phyloP scores from a whole-genome alignment of 345 rosid genomes.

The Anastatica hierochuntica region DNA sequence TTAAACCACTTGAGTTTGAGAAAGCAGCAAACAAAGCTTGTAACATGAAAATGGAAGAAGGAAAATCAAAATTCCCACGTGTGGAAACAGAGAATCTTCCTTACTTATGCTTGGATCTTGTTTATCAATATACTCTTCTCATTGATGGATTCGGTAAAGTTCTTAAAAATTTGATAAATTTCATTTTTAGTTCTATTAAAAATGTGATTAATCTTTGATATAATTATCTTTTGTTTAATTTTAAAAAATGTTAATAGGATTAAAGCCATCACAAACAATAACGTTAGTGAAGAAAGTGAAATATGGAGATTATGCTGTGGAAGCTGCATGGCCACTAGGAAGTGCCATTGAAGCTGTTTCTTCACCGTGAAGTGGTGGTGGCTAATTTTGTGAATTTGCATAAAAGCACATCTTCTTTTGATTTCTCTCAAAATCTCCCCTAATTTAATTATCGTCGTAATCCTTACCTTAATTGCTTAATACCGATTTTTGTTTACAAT shows the following conservation, averaged over 20 bases:
- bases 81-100: slow-evolving; percentile 53
- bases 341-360: slow-evolving; percentile 95
- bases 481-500: no score
- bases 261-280: slow-evolving; percentile 67
- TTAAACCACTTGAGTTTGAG: slow-evolving; percentile 62
- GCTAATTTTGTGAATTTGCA: slow-evolving; percentile 16
- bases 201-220: no score
- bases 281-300: slow-evolving; percentile 75
- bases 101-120: slow-evolving; percentile 90
- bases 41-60: slow-evolving; percentile 54
- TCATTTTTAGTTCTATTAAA: no score
- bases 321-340: slow-evolving; percentile 98
- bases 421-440: slow-evolving; percentile 13
- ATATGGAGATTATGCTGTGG: slow-evolving; percentile 57
- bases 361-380: slow-evolving; percentile 23
- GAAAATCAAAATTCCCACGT: slow-evolving; percentile 36
- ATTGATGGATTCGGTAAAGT: slow-evolving; percentile 79
- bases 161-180: no score
- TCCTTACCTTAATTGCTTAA: no score
- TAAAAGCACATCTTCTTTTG: slow-evolving; percentile 14
- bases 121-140: slow-evolving; percentile 72
- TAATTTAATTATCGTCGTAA: slow-evolving; percentile 1
- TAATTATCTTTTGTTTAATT: neutral
- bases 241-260: no score
- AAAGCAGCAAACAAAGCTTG: slow-evolving; percentile 86